Evolutionary conservation across 352 stramenopile genomes (phyloP).

Genomic region (Thraustotheca clavata): DNA sequence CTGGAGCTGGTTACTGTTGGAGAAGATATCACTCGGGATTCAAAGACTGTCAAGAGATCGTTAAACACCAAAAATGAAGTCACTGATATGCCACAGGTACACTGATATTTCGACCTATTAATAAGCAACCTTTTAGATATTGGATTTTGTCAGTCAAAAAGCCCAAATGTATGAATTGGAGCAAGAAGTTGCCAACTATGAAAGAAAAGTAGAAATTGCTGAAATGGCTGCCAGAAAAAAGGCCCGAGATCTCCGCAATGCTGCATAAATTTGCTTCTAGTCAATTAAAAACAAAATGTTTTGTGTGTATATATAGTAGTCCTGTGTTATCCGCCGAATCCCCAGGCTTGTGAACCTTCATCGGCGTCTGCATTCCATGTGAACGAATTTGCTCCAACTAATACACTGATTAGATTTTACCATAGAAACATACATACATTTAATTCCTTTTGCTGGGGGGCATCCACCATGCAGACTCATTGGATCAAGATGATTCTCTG

Average conservation of each 20-base stretch:
- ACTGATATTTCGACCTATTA: neutral
- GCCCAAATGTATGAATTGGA: conserved; percentile 84
- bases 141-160: conserved; percentile 89
- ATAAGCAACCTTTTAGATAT: conserved; percentile 30
- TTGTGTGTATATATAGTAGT: neutral
- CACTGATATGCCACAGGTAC: conserved; percentile 76
- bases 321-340: conserved; percentile 12
- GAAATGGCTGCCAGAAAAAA: conserved; percentile 69
- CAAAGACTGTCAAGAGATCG: conserved; percentile 41
- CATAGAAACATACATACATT: conserved; percentile 27
- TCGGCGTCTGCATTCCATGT: conserved; percentile 81
- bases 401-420: neutral
- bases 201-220: conserved; percentile 89
- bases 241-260: conserved; percentile 3
- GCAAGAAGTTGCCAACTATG: conserved; percentile 84
- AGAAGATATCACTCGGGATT: conserved; percentile 64
- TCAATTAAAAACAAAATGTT: neutral
- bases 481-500: conserved; percentile 55
- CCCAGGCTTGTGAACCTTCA: conserved; percentile 35
- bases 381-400: conserved; percentile 65
- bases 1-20: conserved; percentile 62
- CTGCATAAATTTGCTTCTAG: neutral
- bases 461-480: conserved; percentile 79
- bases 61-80: conserved; percentile 65
- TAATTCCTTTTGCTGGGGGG: conserved; percentile 75